Evolutionary conservation across 2,329 filamentous ascomycete species (phyloP).

Genomic region (Monosporascus sp.): DNA sequence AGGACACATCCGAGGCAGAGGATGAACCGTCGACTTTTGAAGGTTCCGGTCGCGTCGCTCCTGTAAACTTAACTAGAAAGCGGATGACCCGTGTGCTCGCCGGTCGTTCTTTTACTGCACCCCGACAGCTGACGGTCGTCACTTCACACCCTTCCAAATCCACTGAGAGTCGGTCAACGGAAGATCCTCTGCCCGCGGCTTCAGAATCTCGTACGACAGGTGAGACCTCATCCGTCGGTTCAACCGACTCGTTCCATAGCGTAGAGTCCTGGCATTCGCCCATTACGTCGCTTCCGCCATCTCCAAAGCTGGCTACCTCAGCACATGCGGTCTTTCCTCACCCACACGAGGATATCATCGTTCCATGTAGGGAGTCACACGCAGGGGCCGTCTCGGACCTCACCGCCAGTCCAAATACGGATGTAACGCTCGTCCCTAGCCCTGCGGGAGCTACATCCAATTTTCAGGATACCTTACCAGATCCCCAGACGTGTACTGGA

Average conservation of each 20-base stretch:
- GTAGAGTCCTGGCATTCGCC: constrained; percentile 48
- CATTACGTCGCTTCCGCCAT: constrained; percentile 35
- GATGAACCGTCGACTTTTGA: constrained; percentile 22
- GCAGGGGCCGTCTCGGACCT: constrained; percentile 29
- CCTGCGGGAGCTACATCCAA: constrained; percentile 22
- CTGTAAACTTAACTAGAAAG: constrained; percentile 23
- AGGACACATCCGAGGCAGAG: constrained; percentile 4
- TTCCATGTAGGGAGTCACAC: constrained; percentile 27
- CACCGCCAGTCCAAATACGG: constrained; percentile 28
- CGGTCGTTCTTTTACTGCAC: constrained; percentile 32
- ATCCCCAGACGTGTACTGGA: constrained; percentile 4
- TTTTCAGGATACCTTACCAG: constrained; percentile 21
- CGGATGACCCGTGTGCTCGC: constrained; percentile 24
- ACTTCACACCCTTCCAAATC: constrained; percentile 35
- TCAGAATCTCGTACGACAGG: constrained; percentile 20
- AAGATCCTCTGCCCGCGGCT: constrained; percentile 11
- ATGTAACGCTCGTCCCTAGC: constrained; percentile 24
- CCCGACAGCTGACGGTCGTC: constrained; percentile 37
- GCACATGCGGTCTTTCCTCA: constrained; percentile 29
- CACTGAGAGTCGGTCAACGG: constrained; percentile 9
- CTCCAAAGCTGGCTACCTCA: constrained; percentile 35
- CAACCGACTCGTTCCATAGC: constrained; percentile 51
- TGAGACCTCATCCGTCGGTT: constrained; percentile 39
- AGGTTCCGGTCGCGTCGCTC: constrained; percentile 21
- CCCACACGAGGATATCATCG: constrained; percentile 34